A percentile compares a stretch with the other conserved stretches of the same genome.
Evolutionary conservation across 768 basidiomycete genomes (phyloP).

Genomic region (Rhizopogon vesiculosus): DNA sequence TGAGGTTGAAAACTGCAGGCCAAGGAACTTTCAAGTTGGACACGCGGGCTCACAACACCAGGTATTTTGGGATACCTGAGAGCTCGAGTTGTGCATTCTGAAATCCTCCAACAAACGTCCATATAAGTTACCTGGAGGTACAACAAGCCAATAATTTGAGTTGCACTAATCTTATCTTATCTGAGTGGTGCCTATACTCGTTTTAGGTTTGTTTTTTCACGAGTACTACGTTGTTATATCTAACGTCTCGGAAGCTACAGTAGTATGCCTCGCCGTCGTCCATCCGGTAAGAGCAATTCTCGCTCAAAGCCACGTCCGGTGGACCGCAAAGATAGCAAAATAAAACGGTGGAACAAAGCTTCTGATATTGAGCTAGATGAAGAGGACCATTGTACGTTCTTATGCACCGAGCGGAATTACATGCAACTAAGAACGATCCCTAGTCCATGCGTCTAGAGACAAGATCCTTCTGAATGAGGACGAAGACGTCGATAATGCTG

Average conservation of each 20-base stretch:
- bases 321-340: constrained; percentile 44
- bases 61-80: no score
- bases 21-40: no score
- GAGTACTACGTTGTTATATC: background rate
- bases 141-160: no score
- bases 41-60: no score
- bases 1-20: no score
- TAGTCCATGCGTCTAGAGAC: constrained; percentile 74
- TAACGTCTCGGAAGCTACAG: background rate
- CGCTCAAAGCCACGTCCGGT: constrained; percentile 39
- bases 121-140: no score
- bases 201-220: background rate
- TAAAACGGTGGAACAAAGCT: constrained; percentile 63
- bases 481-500: constrained; percentile 41
- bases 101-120: no score
- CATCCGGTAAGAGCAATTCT: constrained; percentile 30
- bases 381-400: constrained; percentile 69
- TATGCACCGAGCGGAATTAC: constrained; percentile 50
- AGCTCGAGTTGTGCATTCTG: no score
- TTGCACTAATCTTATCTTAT: background rate
- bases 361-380: constrained; percentile 73
- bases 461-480: constrained; percentile 73
- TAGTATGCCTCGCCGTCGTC: constrained; percentile 44
- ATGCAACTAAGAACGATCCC: constrained; percentile 67
- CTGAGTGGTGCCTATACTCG: background rate